These are phyloP conservation scores for Rossbeevera mucosa DNA, from an alignment of 768 basidiomycete species.

Conservation along the genomic window DNA sequence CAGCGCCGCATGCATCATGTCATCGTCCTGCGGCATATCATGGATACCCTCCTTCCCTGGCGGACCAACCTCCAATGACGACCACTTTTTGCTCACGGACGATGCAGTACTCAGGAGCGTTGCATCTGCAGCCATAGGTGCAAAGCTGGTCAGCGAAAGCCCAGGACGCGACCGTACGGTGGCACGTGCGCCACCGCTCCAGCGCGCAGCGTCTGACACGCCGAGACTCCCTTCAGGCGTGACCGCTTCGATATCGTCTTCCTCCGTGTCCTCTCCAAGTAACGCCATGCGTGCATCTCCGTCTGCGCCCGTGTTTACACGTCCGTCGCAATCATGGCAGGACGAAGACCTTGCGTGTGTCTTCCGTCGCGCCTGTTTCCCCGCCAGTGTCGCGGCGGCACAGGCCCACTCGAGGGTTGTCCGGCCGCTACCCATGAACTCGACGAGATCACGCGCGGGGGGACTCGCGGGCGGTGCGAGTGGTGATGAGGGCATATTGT, in stretches of 20 bases:
- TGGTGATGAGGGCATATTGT: conserved; percentile 41
- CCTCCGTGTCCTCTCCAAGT: conserved; percentile 51
- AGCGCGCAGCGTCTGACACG: conserved; percentile 37
- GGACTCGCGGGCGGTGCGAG: conserved; percentile 36
- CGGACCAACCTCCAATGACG: not conserved
- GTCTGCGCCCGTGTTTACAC: not conserved
- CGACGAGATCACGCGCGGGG: conserved; percentile 28
- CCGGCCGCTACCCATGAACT: conserved; percentile 22
- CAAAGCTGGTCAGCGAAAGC: not conserved
- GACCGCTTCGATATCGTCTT: conserved; percentile 60
- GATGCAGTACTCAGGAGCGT: not conserved
- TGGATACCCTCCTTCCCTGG: conserved; percentile 2
- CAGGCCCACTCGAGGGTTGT: conserved; percentile 31
- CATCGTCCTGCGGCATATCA: conserved; percentile 45
- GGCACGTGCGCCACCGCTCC: conserved; percentile 20
- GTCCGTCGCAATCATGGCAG: conserved; percentile 11
- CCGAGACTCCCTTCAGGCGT: conserved; percentile 55
- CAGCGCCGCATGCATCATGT: conserved; percentile 67
- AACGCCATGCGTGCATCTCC: not conserved
- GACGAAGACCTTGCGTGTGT: not conserved
- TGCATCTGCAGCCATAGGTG: not conserved
- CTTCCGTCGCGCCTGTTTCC: conserved; percentile 35
- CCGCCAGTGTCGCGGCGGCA: conserved; percentile 45
- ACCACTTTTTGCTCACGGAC: not conserved
- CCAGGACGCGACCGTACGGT: not conserved